Base-by-base conservation (phyloP, 78 protist species). In the Thecamonas trahens region DNA sequence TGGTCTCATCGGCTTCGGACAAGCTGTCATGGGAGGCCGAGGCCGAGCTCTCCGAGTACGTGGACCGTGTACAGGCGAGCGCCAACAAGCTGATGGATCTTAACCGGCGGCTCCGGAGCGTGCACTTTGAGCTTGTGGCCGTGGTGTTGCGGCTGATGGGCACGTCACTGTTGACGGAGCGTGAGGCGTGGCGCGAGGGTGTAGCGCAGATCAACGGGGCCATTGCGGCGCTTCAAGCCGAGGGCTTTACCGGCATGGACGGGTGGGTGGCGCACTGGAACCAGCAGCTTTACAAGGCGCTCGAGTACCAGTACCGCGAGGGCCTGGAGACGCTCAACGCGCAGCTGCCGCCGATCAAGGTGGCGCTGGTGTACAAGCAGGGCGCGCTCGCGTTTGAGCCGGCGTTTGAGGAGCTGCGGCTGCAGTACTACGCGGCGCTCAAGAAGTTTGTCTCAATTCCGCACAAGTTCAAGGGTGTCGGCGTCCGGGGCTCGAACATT, bases 271-370 rank as follows among this genome's bases (percentile, higher is more conserved):
- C n/a, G 52, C 91, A 90, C 75, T 85, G 90, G 94, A 91, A 90
- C 79, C 24, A 71, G 61, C 94, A 90, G 67, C 73, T 90, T n/a
- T 90, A 74, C 89, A 90, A 85, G 70, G 88, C 79, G 0, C 79
- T 83, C 29, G 88, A 83, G 62, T 17, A 59, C 37, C 72, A 82
- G 69, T 90, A 85, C 77, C 80, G 35, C 6, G 6, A 61, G n/a
- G 85, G 89, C 22, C 70, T 90, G 47, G 83, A 79, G 66, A 0
- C 42, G 38, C 78, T 85, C n/a, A 45, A 83, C 64, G 82, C 68
- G 44, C 37, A 40, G 8, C 66, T 84, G n/a, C 80, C 85, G 29
- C 85, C 70, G 34, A 73, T 74, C 34, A 1, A 0, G 22, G 61
- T 32, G 37, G 55, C 59, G 34, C 72, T 83, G 32, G 72, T 62